Conservation (phyloP, 1,139 yeast species). For the Pichia cactophila region DNA sequence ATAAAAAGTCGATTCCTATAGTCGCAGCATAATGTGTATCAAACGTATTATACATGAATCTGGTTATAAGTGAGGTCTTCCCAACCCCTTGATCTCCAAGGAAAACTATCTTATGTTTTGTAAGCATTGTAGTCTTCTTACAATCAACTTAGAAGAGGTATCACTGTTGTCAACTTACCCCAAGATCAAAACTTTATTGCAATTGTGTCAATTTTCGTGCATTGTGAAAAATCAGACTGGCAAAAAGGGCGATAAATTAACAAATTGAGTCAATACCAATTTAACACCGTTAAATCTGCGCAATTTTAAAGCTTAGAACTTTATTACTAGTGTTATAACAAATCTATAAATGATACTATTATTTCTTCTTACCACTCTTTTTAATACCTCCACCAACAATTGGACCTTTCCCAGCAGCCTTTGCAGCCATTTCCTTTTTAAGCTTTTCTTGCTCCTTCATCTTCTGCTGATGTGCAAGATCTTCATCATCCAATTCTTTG, state of each 20-base stretch:
- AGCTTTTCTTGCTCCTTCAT: slow-evolving; percentile 94
- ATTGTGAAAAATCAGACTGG: not conserved
- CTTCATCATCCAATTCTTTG: slow-evolving; percentile 78
- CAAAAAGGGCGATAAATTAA: not conserved
- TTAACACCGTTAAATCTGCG: too few species aligned
- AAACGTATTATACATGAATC: slow-evolving; percentile 98
- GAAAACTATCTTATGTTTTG: slow-evolving; percentile 85
- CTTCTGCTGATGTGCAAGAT: slow-evolving; percentile 82
- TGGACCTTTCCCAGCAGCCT: slow-evolving; percentile 87
- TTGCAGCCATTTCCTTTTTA: slow-evolving; percentile 79
- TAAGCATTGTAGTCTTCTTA: slow-evolving; percentile 29
- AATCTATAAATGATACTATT: not conserved
- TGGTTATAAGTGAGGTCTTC: slow-evolving; percentile 86
- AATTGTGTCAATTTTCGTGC: not conserved
- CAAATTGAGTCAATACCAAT: too few species aligned
- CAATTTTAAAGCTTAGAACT: too few species aligned
- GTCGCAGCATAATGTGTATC: slow-evolving; percentile 95
- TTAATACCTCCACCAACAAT: slow-evolving; percentile 91
- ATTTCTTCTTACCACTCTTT: slow-evolving; percentile 44
- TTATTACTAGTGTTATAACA: not conserved
- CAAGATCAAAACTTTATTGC: not conserved
- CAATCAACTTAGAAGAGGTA: not conserved
- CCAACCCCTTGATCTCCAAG: slow-evolving; percentile 98
- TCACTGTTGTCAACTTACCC: not conserved
- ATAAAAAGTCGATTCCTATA: slow-evolving; percentile 90